Conservation (phyloP, 1,139 yeast species). For the Blastobotrys ciferrii region DNA sequence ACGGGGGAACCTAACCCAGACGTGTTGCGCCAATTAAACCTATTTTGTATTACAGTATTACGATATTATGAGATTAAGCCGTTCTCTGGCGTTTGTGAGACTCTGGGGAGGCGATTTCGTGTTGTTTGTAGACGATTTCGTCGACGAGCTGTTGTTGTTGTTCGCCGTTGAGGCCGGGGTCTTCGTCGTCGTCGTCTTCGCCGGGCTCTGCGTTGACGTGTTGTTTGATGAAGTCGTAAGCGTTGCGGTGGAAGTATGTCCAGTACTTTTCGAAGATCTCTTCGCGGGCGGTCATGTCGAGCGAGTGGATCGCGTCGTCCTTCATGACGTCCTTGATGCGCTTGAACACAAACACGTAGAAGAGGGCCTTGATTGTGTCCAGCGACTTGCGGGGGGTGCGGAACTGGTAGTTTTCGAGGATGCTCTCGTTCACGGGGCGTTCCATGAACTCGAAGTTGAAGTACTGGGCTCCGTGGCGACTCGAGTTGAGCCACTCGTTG, state of each 20-base stretch:
- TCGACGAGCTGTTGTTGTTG: not conserved
- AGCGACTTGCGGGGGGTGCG: not conserved
- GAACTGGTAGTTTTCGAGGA: not conserved
- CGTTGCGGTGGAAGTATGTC: not conserved
- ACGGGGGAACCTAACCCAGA: too few relatives aligned
- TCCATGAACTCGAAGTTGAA: conserved; percentile 3
- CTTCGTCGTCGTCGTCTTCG: not conserved
- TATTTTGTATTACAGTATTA: not conserved
- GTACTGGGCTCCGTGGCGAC: not conserved
- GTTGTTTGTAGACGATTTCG: not conserved
- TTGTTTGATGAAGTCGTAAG: not conserved
- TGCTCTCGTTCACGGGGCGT: not conserved
- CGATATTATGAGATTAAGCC: not conserved
- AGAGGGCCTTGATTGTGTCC: not conserved
- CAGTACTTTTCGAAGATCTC: not conserved
- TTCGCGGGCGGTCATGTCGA: not conserved
- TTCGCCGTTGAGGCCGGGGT: not conserved
- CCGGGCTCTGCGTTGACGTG: not conserved
- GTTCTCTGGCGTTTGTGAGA: not conserved
- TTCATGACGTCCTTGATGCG: not conserved
- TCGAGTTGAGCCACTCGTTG: not conserved
- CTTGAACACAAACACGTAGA: conserved; percentile 3
- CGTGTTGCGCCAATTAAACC: too few relatives aligned
- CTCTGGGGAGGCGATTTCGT: too few relatives aligned
- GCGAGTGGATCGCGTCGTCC: not conserved